Evolutionary conservation across 2,329 filamentous ascomycete genomes (phyloP), one percentile per base, ranked within the genome.

Genomic region (Aureobasidium sp.): DNA sequence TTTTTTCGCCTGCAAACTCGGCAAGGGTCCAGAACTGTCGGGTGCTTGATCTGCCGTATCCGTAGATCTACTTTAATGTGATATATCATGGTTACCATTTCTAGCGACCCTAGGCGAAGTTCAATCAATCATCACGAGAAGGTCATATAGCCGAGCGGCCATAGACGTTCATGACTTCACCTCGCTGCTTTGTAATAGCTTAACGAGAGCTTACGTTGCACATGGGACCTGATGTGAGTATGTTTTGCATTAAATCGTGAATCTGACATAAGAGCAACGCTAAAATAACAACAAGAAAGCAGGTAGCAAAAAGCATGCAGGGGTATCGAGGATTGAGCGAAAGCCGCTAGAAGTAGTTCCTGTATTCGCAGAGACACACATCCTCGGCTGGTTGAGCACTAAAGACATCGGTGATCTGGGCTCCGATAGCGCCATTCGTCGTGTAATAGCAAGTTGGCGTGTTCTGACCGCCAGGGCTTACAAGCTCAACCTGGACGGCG

Each of bases 401-500:
- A 9, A 79, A 63, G 3, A 68, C 72, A 9, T 68, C 67, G n/a
- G 67, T 68, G 29, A 79, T 68, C 53, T 69, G 64, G 9, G 73
- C 68, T 10, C 75, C 77, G 1, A 70, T 51, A 30, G 61, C 62
- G 1, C 76, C 75, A 65, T 77, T 72, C 2, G 66, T 67, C 32
- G 69, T 73, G 62, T 74, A 74, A 65, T 76, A 77, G 70, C 86
- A 89, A 27, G 78, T 76, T 1, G 85, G 85, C 3, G 81, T 75
- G 7, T 77, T 77, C 2, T 73, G 41, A 3, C 79, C 81, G 9
- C 79, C 77, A 1, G 67, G 71, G 64, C 82, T 79, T 32, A 75
- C 70, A 71, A 86, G 80, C 59, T 76, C 74, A 42, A 87, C 73
- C 54, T 83, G 79, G 1, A 85, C 79, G n/a, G 82, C 80, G 61